Evolutionary conservation across 495 filamentous ascomycete genomes (phyloP).

Genomic region (Podospora pseudocomata): DNA sequence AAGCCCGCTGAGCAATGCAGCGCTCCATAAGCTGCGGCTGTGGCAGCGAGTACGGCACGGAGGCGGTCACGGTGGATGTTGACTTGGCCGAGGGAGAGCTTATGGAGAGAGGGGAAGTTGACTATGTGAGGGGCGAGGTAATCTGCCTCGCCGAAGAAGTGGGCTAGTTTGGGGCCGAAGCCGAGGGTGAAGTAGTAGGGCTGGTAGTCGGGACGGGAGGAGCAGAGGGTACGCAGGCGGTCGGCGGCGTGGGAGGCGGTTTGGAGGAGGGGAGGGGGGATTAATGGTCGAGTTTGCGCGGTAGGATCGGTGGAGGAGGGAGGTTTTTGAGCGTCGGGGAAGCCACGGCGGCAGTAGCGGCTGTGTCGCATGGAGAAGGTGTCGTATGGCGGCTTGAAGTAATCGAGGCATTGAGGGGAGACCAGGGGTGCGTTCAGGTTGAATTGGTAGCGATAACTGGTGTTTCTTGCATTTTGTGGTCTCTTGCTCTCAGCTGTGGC

Average conservation of each 20-base stretch:
- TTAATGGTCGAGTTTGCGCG: not conserved
- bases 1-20: conserved; percentile 11
- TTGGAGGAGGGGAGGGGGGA: not conserved
- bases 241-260: conserved; percentile 6
- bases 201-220: conserved; percentile 2
- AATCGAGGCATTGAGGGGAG: not conserved
- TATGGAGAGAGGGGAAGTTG: conserved; percentile 14
- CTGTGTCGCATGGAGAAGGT: conserved; percentile 9
- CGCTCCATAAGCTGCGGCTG: conserved; percentile 11
- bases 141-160: conserved; percentile 15
- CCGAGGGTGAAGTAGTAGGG: conserved; percentile 13
- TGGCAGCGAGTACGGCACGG: conserved; percentile 10
- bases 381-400: not conserved
- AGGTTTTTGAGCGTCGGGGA: not conserved
- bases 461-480: not conserved
- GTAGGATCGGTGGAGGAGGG: no score
- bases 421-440: not conserved
- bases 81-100: conserved; percentile 13
- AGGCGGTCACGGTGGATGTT: conserved; percentile 15
- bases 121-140: conserved; percentile 8
- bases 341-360: conserved; percentile 9
- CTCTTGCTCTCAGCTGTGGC: no score
- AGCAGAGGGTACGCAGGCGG: conserved; percentile 1
- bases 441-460: not conserved
- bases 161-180: conserved; percentile 4